phyloP scores from a whole-genome alignment of 1,284 basidiomycete genomes.

The Apiotrichum domesticum region DNA sequence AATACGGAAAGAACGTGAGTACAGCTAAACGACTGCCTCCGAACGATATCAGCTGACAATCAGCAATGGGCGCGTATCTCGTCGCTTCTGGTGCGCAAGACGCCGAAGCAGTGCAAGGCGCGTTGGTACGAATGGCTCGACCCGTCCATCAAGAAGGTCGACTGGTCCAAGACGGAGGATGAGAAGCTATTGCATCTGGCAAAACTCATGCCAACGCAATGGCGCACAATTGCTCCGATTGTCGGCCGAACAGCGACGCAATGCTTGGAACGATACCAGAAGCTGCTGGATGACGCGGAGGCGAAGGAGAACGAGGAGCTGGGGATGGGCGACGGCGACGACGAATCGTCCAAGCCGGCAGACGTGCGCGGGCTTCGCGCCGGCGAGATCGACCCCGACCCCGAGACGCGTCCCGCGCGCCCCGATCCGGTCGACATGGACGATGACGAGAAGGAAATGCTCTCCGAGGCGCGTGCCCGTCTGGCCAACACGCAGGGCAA shows the following conservation, averaged over 20 bases:
- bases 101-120: constrained; percentile 99
- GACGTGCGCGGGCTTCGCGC: constrained; percentile 83
- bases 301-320: constrained; percentile 88
- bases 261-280: constrained; percentile 97
- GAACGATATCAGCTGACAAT: not conserved
- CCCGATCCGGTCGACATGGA: constrained; percentile 99
- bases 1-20: constrained; percentile 88
- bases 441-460: constrained; percentile 99
- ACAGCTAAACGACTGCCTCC: not conserved
- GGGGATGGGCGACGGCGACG: constrained; percentile 75
- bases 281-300: constrained; percentile 93
- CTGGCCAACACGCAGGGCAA: constrained; percentile 99
- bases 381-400: constrained; percentile 98
- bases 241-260: constrained; percentile 98
- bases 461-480: constrained; percentile 95
- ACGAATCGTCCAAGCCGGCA: constrained; percentile 69
- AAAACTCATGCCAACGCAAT: constrained; percentile 99
- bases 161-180: constrained; percentile 99
- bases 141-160: constrained; percentile 99
- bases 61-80: constrained; percentile 87
- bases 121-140: constrained; percentile 99
- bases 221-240: constrained; percentile 98
- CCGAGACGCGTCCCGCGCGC: constrained; percentile 94
- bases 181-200: constrained; percentile 97
- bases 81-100: constrained; percentile 94